Conservation (phyloP, 192 early-diverging fungal species). For the Linderina pennispora region DNA sequence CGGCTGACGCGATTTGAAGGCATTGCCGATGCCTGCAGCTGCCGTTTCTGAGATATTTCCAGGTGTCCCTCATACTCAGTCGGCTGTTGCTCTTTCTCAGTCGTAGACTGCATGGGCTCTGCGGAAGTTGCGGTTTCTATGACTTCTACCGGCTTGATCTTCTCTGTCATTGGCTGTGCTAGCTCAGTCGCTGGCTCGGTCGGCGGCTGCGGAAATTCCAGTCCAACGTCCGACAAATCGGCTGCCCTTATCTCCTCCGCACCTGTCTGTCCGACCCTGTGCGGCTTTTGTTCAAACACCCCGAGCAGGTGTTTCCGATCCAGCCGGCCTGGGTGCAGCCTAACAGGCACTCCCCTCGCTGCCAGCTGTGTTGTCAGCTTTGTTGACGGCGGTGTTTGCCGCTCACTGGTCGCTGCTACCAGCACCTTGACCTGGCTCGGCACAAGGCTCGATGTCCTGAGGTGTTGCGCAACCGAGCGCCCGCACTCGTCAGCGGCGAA, state of each 20-base stretch:
- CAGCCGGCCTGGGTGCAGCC: conserved; percentile 18
- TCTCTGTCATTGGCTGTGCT: too few species aligned
- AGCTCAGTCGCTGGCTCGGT: too few species aligned
- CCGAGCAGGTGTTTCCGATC: conserved; percentile 12
- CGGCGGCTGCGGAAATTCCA: conserved; percentile 24
- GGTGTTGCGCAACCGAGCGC: conserved; percentile 3
- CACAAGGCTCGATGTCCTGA: conserved; percentile 28
- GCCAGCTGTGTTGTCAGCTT: neutral
- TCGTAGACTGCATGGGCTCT: too few species aligned
- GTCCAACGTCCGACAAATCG: conserved; percentile 12
- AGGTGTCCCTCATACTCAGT: neutral
- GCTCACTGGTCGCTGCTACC: too few species aligned
- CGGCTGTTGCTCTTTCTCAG: neutral
- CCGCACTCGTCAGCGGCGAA: conserved; percentile 24
- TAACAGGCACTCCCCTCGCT: conserved; percentile 1
- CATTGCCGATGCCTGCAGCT: conserved; percentile 46
- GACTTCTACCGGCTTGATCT: too few species aligned
- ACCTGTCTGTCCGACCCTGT: conserved; percentile 1
- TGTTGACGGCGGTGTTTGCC: neutral
- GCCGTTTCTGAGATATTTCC: conserved; percentile 4
- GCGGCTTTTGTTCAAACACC: neutral
- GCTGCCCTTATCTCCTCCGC: conserved; percentile 11
- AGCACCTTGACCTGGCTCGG: neutral
- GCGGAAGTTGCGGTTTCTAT: too few species aligned
- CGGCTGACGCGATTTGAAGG: conserved; percentile 72